Percentiles rank a stretch among this genome's conserved stretches.
Evolutionary conservation across 2,329 filamentous ascomycete genomes (phyloP).

Genomic region (Trichoderma aggressivum): DNA sequence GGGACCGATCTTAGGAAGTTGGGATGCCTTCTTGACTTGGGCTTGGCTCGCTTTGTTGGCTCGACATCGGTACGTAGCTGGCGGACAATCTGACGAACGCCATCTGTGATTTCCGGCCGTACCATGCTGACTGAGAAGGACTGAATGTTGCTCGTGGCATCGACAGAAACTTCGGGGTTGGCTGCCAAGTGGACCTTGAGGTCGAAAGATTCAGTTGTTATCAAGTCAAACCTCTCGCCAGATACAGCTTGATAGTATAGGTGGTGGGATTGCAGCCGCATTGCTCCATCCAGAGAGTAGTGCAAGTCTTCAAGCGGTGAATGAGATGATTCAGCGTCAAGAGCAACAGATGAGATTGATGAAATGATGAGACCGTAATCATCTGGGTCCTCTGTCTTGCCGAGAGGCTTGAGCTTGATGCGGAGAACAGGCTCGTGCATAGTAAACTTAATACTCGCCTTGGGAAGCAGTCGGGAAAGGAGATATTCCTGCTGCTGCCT

Average conservation of each 20-base stretch:
- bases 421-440: constrained; percentile 94
- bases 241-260: constrained; percentile 91
- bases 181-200: constrained; percentile 82
- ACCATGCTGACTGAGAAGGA: constrained; percentile 88
- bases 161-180: constrained; percentile 78
- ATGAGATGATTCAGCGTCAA: constrained; percentile 96
- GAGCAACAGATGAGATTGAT: constrained; percentile 85
- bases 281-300: constrained; percentile 79
- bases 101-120: constrained; percentile 86
- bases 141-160: constrained; percentile 74
- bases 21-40: constrained; percentile 49
- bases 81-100: constrained; percentile 83
- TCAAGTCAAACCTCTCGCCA: constrained; percentile 78
- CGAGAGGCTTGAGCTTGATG: constrained; percentile 79
- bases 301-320: constrained; percentile 78
- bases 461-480: constrained; percentile 87
- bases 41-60: constrained; percentile 51
- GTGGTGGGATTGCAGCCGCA: constrained; percentile 79
- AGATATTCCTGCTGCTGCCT: constrained; percentile 58
- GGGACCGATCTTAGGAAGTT: constrained; percentile 79
- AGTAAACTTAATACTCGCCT: constrained; percentile 91
- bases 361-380: constrained; percentile 96
- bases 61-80: constrained; percentile 73
- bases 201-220: constrained; percentile 85
- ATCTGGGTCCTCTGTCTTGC: constrained; percentile 60